Evolutionary conservation across 306 rosid species (phyloP), one percentile per base, ranked within the genome.

Genomic region (Cucurbita pepo): DNA sequence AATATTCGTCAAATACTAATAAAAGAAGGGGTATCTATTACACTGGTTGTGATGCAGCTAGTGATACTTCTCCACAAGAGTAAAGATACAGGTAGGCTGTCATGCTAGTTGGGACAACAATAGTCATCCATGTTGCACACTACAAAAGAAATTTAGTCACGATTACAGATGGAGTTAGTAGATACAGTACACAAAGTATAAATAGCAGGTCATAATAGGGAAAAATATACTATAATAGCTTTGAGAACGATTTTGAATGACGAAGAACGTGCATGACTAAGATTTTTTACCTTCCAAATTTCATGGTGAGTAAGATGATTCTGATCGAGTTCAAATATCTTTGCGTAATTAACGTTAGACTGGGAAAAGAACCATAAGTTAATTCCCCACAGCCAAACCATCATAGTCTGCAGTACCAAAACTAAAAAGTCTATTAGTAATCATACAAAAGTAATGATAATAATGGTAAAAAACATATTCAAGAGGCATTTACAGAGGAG

Each of bases 1-100:
- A 61, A 52, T 30, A 72, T 52, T 40, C 41, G 56, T 71, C 63
- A 72, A 72, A 38, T 76, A 71, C 50, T 62, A 55, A 57, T 74
- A 74, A 76, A 83, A 79, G 82, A 82, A 89, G 97, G 89, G 83
- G 92, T 96, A 77, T 91, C 96, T 95, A 95, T 95, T 95, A 91
- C 99, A 95, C 99, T 84, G 99, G 99, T 95, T 95, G 99, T 78
- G 96, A 91, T 85, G 99, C 99, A 83, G 99, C 97, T 76, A 89
- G 84, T 19, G 91, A 83, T 71, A 95, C 99, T 91, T 95, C 99
- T 79, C 97, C 99, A 50, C 83, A 92, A 53, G 99, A 95, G 80
- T 95, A 95, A 73, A 95, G 99, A 86, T 89, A 95, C 25, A 95
- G 86, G 81, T 95, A 91, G 5, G 99, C 89, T 12, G 99, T 91